Conservation (phyloP, 2,329 filamentous ascomycete genomes). For the Alternaria longipes region DNA sequence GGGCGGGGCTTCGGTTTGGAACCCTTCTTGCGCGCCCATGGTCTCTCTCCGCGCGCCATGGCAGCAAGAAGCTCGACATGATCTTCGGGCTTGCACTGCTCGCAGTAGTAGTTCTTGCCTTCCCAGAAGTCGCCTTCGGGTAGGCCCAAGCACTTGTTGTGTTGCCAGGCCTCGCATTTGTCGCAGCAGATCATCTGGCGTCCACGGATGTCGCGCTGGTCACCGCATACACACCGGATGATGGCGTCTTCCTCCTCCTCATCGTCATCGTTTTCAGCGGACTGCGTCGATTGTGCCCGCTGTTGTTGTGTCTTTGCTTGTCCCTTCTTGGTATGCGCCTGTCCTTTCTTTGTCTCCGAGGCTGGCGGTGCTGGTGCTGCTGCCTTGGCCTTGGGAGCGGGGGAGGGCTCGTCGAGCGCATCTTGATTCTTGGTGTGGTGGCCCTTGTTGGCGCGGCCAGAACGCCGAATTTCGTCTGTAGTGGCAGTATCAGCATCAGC, state of each 20-base stretch:
- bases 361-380: slow-evolving; percentile 47
- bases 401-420: slow-evolving; percentile 45
- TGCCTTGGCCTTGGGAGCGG: slow-evolving; percentile 58
- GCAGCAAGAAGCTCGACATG: slow-evolving; percentile 83
- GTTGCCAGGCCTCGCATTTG: slow-evolving; percentile 91
- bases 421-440: slow-evolving; percentile 92
- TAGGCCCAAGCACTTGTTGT: slow-evolving; percentile 94
- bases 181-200: slow-evolving; percentile 98
- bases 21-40: slow-evolving; percentile 75
- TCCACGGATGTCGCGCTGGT: slow-evolving; percentile 79
- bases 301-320: slow-evolving; percentile 53
- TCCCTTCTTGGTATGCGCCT: slow-evolving; percentile 56
- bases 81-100: slow-evolving; percentile 83
- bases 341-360: slow-evolving; percentile 49
- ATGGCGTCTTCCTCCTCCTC: slow-evolving; percentile 71
- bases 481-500: slow-evolving; percentile 33
- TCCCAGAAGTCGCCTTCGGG: slow-evolving; percentile 71
- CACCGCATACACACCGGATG: slow-evolving; percentile 93
- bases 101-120: slow-evolving; percentile 77
- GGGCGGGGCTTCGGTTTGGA: slow-evolving; percentile 68
- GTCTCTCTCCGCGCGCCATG: slow-evolving; percentile 80
- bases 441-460: slow-evolving; percentile 94
- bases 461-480: slow-evolving; percentile 86
- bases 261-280: slow-evolving; percentile 50
- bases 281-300: slow-evolving; percentile 41